Evolutionary conservation across 352 stramenopile genomes (phyloP), one percentile per base, ranked within the genome.

Genomic region (Pythium utonaiense): DNA sequence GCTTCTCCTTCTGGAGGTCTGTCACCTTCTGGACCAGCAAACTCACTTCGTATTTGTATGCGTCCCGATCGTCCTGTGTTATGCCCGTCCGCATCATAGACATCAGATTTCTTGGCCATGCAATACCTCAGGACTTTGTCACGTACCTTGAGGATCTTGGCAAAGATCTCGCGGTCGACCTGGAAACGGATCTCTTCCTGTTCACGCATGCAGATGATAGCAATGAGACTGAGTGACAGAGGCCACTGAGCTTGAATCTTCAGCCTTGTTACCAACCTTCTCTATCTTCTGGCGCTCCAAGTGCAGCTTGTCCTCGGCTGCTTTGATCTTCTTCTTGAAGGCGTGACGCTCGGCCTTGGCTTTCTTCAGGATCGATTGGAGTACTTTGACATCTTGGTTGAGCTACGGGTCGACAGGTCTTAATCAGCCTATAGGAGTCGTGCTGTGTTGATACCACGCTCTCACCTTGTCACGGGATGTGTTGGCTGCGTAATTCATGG

Each of bases 131-230:
- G 9, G n/a, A 30, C 40, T 6, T 7, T 12, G 22, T 10, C 30
- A 44, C 33, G 10, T 34, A 88, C 83, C 74, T 93, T 79, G 17
- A 91, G 68, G 51, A 91, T 91, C 60, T 89, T 91, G 50, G 84
- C 83, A 47, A 93, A 93, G 52, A 93, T 91, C 62, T 91, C 84
- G 25, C 83, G 80, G 50, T 93, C 84, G 6, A 91, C 78, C 67
- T 91, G 81, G 61, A 88, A 91, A 0, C 82, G 80, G 48, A 91
- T 71, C 48, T 89, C 78, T 48, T 93, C 84, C 70, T 89, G 53
- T 45, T 25, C n/a, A 45, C 6, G 16, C 31, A 36, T 12, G 31
- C 14, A 14, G 16, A 44, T 22, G 36, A 22, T n/a, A 44, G 16
- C 36, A 41, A 33, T 33, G 28, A 33, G 28, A 10, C 28, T 33